A percentile compares a stretch with the other conserved stretches of the same genome.
Evolutionary conservation across 345 rosid species (phyloP).

Genomic region (Microthlaspi erraticum): DNA sequence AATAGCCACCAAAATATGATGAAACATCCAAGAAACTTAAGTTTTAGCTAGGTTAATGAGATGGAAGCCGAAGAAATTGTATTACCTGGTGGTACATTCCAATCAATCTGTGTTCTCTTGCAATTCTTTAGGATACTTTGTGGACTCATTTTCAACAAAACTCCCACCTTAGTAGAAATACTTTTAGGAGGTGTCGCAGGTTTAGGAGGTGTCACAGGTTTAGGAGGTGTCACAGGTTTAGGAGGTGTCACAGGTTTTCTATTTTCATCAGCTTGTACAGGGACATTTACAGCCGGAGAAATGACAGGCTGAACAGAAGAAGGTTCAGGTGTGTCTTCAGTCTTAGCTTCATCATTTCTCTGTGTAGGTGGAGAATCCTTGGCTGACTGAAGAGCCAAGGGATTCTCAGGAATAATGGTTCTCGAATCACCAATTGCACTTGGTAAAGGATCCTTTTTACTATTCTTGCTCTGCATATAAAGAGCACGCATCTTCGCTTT

Average conservation of each 20-base stretch:
- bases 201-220: not conserved
- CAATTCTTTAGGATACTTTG: constrained; percentile 54
- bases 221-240: constrained; percentile 40
- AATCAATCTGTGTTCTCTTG: constrained; percentile 60
- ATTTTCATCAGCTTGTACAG: constrained; percentile 34
- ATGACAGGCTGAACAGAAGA: constrained; percentile 31
- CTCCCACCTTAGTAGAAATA: constrained; percentile 31
- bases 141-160: constrained; percentile 46
- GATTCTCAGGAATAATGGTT: constrained; percentile 49
- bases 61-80: constrained; percentile 11
- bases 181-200: constrained; percentile 39
- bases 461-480: constrained; percentile 79
- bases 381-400: constrained; percentile 44
- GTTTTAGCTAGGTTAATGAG: constrained; percentile 15
- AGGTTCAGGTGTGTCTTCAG: constrained; percentile 46
- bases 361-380: constrained; percentile 38
- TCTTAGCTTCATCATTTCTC: constrained; percentile 43
- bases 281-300: constrained; percentile 29
- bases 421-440: constrained; percentile 53
- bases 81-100: constrained; percentile 93
- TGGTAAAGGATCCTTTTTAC: constrained; percentile 57
- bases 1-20: constrained; percentile 38
- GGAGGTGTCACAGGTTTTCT: not conserved
- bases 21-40: not conserved
- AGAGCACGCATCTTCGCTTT: constrained; percentile 94